Evolutionary conservation across 371 early-diverging fungal genomes (phyloP).

Genomic region (Rhizopus sp.): DNA sequence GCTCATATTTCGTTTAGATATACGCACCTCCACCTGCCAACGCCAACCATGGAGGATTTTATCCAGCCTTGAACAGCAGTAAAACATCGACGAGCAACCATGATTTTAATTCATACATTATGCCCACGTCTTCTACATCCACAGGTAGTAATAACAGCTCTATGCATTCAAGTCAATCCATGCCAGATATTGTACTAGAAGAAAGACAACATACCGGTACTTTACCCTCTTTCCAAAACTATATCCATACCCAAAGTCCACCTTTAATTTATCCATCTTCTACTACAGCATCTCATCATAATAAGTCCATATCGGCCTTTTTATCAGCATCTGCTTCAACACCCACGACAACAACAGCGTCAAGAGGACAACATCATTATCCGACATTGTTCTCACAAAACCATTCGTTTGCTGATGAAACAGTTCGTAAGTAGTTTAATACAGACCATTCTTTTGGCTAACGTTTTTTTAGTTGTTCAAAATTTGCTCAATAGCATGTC

Average conservation of each 20-base stretch:
- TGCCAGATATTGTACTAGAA: constrained; percentile 31
- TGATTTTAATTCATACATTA: constrained; percentile 37
- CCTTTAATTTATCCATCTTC: constrained; percentile 31
- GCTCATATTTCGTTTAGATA: too few relatives aligned
- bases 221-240: constrained; percentile 25
- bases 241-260: constrained; percentile 21
- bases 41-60: constrained; percentile 23
- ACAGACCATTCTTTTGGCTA: not conserved
- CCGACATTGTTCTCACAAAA: constrained; percentile 28
- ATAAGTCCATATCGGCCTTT: constrained; percentile 1
- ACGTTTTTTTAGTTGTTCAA: constrained; percentile 24
- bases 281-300: constrained; percentile 4
- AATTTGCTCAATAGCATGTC: constrained; percentile 28
- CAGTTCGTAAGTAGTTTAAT: constrained; percentile 22
- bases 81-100: constrained; percentile 10
- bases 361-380: not conserved
- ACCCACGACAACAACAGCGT: constrained; percentile 10
- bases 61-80: constrained; percentile 18
- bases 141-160: constrained; percentile 44
- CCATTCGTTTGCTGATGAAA: constrained; percentile 30
- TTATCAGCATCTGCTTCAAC: constrained; percentile 25
- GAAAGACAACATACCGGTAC: constrained; percentile 12
- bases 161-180: constrained; percentile 41
- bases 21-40: not conserved
- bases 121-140: constrained; percentile 43